A percentile compares a stretch with the other conserved stretches of the same genome.
These are phyloP conservation scores for Chlorella sp. DNA, from an alignment of 139 green algal species.

Conservation along the genomic window DNA sequence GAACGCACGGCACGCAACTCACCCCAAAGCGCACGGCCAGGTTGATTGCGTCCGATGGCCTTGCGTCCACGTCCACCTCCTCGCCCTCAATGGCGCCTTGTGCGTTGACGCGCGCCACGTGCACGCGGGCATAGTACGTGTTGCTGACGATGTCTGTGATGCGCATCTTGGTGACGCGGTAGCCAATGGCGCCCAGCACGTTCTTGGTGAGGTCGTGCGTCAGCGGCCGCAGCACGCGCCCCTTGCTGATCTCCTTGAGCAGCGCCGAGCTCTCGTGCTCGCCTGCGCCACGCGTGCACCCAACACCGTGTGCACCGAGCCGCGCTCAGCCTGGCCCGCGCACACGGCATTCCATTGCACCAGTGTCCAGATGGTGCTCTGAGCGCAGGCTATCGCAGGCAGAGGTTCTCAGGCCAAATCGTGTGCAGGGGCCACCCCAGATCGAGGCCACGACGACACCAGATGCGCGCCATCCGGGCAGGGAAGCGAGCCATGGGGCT, in stretches of 20 bases:
- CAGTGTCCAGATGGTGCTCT: too few species aligned
- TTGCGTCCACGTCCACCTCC: constrained; percentile 64
- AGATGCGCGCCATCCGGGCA: too few species aligned
- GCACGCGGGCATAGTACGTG: constrained; percentile 55
- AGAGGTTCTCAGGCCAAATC: too few species aligned
- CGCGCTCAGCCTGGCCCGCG: too few species aligned
- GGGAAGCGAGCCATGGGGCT: too few species aligned
- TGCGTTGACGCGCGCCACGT: constrained; percentile 23
- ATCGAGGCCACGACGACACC: too few species aligned
- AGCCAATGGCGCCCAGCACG: constrained; percentile 38
- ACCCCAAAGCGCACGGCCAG: constrained; percentile 66
- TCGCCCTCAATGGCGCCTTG: constrained; percentile 13
- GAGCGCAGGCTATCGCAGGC: too few species aligned
- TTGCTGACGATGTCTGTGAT: constrained; percentile 51
- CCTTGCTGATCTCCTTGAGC: constrained; percentile 44
- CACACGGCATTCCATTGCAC: too few species aligned
- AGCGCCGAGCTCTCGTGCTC: constrained; percentile 41
- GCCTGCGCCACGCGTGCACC: too few species aligned
- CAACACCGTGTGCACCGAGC: too few species aligned
- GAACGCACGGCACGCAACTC: neutral
- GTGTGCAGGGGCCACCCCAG: too few species aligned
- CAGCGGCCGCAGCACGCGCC: constrained; percentile 32
- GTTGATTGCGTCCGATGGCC: constrained; percentile 78
- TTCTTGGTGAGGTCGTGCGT: constrained; percentile 56
- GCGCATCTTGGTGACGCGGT: constrained; percentile 39